phyloP scores from a whole-genome alignment of 805 yeast species.

The Candida insectalens region DNA sequence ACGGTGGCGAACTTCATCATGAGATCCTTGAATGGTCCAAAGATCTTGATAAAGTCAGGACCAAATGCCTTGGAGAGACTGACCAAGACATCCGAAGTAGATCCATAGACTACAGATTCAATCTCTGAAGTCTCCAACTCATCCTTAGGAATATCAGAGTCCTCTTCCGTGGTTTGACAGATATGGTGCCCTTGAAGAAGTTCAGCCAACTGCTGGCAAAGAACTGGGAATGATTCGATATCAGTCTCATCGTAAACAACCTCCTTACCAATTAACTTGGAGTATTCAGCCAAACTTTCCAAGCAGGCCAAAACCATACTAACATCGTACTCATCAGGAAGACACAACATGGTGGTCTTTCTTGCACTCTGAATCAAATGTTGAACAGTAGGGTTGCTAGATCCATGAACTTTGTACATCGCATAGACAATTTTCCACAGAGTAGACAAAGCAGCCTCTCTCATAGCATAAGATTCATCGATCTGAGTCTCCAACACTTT shows the following conservation, averaged over 20 bases:
- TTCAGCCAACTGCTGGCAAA: constrained; percentile 63
- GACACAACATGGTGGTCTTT: constrained; percentile 46
- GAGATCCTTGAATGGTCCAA: constrained; percentile 59
- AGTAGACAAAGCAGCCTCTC: constrained; percentile 75
- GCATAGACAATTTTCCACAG: constrained; percentile 79
- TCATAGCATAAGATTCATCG: constrained; percentile 82
- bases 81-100: constrained; percentile 79
- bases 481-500: constrained; percentile 58
- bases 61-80: constrained; percentile 70
- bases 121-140: constrained; percentile 38
- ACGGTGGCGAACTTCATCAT: constrained; percentile 48
- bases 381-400: constrained; percentile 44
- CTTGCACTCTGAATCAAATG: constrained; percentile 59
- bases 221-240: constrained; percentile 46
- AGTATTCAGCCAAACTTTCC: constrained; percentile 61
- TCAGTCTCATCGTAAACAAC: constrained; percentile 54
- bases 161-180: constrained; percentile 68
- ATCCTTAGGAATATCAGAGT: constrained; percentile 23
- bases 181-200: constrained; percentile 76
- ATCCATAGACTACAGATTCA: constrained; percentile 68
- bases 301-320: constrained; percentile 72
- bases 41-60: constrained; percentile 62
- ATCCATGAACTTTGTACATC: constrained; percentile 44
- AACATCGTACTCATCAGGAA: constrained; percentile 77
- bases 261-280: constrained; percentile 63